A percentile compares a stretch with the other conserved stretches of the same genome.
Conservation (phyloP, 169 alveolate genomes). For the Eimeria sp. region DNA sequence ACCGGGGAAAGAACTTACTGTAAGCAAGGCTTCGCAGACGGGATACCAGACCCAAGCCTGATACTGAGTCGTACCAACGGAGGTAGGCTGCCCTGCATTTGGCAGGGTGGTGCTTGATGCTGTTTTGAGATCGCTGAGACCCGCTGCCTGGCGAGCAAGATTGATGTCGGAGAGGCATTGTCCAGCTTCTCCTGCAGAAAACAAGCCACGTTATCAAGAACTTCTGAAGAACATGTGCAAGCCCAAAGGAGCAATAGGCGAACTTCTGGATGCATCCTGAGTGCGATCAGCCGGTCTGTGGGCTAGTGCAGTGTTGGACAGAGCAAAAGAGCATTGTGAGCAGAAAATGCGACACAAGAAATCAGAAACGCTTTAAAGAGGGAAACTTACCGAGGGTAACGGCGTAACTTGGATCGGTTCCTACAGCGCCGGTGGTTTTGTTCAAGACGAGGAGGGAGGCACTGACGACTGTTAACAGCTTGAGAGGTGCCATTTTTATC, state of each 20-base stretch:
- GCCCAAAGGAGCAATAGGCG: neutral
- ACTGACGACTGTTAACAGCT: neutral
- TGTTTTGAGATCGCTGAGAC: neutral
- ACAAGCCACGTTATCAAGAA: neutral
- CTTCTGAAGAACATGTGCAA: neutral
- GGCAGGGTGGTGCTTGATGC: neutral
- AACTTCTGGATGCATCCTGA: neutral
- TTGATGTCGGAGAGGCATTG: neutral
- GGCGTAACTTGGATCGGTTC: neutral
- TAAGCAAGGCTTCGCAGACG: neutral
- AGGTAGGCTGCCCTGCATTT: neutral
- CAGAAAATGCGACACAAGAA: neutral
- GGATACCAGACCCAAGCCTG: neutral
- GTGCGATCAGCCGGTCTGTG: neutral
- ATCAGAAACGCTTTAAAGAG: no score
- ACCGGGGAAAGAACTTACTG: no score
- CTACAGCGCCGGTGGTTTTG: neutral
- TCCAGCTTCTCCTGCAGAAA: neutral
- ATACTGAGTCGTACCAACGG: no score
- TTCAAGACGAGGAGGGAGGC: slow-evolving; percentile 12
- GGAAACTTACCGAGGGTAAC: neutral
- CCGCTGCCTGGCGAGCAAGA: neutral
- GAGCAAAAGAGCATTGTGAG: neutral
- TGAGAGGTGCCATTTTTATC: neutral
- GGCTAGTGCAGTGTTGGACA: neutral